phyloP scores from a whole-genome alignment of 192 early-diverging fungal genomes.

The Backusella tuberculispora region DNA sequence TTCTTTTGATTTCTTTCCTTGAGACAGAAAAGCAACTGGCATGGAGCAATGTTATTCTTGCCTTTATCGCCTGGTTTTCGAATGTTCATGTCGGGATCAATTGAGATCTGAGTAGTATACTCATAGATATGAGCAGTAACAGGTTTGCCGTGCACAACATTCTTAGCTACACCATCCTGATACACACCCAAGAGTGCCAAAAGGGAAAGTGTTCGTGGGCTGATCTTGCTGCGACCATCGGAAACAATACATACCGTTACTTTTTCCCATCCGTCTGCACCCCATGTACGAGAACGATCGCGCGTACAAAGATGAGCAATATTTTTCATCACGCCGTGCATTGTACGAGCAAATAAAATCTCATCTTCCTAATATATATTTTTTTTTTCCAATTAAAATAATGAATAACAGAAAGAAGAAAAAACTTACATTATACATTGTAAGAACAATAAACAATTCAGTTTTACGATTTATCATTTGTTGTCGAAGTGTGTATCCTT shows the following conservation, averaged over 20 bases:
- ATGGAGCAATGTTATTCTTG: conserved; percentile 64
- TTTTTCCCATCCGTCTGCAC: conserved; percentile 74
- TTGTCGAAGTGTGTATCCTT: conserved; percentile 68
- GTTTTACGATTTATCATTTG: conserved; percentile 65
- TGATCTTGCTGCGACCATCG: conserved; percentile 76
- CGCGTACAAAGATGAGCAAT: conserved; percentile 73
- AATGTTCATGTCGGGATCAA: conserved; percentile 78
- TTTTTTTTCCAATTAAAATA: too few species aligned
- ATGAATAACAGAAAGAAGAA: conserved; percentile 30
- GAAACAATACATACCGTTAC: conserved; percentile 80
- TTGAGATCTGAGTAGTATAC: conserved; percentile 77
- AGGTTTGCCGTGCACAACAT: conserved; percentile 64
- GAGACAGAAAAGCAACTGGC: conserved; percentile 85
- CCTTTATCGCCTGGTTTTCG: conserved; percentile 43
- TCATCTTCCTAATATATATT: conserved; percentile 67
- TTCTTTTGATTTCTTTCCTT: conserved; percentile 95
- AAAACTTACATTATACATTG: conserved; percentile 67
- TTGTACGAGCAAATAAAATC: conserved; percentile 73
- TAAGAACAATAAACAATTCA: conserved; percentile 82
- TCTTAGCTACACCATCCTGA: conserved; percentile 73
- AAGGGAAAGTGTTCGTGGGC: conserved; percentile 62
- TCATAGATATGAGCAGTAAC: conserved; percentile 73
- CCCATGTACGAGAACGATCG: conserved; percentile 55
- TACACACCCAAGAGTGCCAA: conserved; percentile 80
- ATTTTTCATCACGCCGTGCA: conserved; percentile 78